Conservation (phyloP, 1,139 yeast genomes). For the Geotrichum siamense region DNA sequence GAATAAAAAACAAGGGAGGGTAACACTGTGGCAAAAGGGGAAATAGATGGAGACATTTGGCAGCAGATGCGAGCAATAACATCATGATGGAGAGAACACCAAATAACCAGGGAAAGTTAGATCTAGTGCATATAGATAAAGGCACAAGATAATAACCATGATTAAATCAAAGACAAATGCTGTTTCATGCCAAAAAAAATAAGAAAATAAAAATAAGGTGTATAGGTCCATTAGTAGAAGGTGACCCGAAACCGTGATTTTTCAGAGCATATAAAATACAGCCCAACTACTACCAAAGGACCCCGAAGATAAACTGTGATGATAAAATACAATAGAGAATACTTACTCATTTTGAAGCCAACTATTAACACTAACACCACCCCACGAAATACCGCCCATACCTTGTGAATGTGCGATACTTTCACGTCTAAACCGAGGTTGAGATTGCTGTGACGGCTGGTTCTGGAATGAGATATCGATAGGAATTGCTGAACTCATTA, state of each 20-base stretch:
- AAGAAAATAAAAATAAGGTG: too few species aligned
- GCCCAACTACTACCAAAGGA: too few species aligned
- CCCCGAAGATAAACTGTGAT: too few species aligned
- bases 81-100: background rate
- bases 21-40: constrained; percentile 8
- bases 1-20: constrained; percentile 10
- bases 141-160: too few species aligned
- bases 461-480: constrained; percentile 38
- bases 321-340: too few species aligned
- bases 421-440: constrained; percentile 56
- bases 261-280: too few species aligned
- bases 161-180: too few species aligned
- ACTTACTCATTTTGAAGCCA: constrained; percentile 91
- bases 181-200: too few species aligned
- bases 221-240: too few species aligned
- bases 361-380: constrained; percentile 87
- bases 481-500: constrained; percentile 36
- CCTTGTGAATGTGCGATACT: constrained; percentile 95
- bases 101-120: background rate
- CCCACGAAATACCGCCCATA: constrained; percentile 98
- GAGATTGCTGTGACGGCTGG: constrained; percentile 23
- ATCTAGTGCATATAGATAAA: too few species aligned
- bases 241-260: too few species aligned
- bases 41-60: background rate
- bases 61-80: background rate